Evolutionary conservation across 2,329 filamentous ascomycete genomes (phyloP), one percentile per base, ranked within the genome.

Genomic region (Paraconiothyrium brasiliense): DNA sequence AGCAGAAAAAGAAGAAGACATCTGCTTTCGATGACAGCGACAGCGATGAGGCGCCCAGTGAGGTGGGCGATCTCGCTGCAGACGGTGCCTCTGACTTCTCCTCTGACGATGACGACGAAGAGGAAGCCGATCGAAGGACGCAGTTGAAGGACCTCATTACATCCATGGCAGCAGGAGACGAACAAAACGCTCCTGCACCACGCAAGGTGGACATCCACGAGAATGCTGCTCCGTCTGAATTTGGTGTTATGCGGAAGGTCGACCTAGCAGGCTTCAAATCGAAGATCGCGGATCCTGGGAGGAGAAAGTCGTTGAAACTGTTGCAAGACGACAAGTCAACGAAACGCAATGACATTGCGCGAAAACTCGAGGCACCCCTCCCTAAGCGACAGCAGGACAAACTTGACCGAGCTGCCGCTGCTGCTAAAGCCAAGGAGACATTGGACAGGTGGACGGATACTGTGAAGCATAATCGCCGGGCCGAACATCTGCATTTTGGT

Each of bases 381-480:
- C 88, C 92, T 1, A 93, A 92, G 75, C 87, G 94, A 63, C 91
- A 97, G 70, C 94, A 98, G 78, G 93, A 94, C 74, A 89, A 89
- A 54, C 80, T 97, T 16, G 90, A 97, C 72, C 92, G 95, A 55
- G 84, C 84, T 56, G 93, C 89, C 27, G 95, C 95, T 2, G 96
- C 94, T 70, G 89, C 93, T 39, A 94, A 97, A 83, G 94, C 93
- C 54, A 97, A 96, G 72, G 90, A 97, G 78, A 94, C 93, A 0
- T 84, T 99, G 30, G 89, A 92, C 65, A 89, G 93, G 70, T 99
- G 95, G 95, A 90, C 90, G 35, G 94, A 97, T 63, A 98, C 95
- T 0, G 93, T 99, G 72, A 97, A 97, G 80, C 89, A 92, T 35
- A 97, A 97, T 78, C 90, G 95, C 62, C 87, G 93, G 69, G 94